These are phyloP conservation scores for Colletotrichum falcatum DNA, from an alignment of 2,329 filamentous ascomycete genomes.

Conservation along the genomic window DNA sequence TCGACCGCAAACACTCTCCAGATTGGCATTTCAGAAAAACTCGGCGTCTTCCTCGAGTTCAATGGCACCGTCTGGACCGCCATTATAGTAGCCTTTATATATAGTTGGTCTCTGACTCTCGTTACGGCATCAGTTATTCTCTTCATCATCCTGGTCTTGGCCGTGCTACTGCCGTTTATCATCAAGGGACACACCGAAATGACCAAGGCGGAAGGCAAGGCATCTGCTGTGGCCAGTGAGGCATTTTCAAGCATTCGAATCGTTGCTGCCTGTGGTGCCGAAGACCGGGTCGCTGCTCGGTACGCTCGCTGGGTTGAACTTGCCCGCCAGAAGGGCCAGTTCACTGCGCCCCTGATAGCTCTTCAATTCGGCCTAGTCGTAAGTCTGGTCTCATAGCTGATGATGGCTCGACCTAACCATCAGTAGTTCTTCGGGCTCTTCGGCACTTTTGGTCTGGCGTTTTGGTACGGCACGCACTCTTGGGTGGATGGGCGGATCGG, in stretches of 20 bases:
- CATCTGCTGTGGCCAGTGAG: conserved; percentile 71
- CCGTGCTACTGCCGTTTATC: conserved; percentile 65
- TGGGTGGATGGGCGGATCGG: conserved; percentile 59
- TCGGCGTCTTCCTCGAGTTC: conserved; percentile 70
- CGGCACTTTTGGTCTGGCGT: conserved; percentile 66
- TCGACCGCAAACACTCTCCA: conserved; percentile 73
- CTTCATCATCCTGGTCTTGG: conserved; percentile 64
- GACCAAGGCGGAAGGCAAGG: conserved; percentile 66
- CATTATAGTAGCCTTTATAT: conserved; percentile 66
- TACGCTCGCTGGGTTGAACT: conserved; percentile 68
- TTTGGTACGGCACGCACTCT: conserved; percentile 72
- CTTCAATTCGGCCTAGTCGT: conserved; percentile 65
- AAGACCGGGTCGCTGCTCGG: conserved; percentile 63
- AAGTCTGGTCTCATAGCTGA: conserved; percentile 35
- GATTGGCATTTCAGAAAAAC: conserved; percentile 73
- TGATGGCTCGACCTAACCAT: conserved; percentile 35
- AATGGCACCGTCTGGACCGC: conserved; percentile 63
- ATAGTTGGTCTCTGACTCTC: conserved; percentile 70
- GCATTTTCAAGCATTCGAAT: conserved; percentile 70
- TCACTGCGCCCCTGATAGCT: conserved; percentile 63
- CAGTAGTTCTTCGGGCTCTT: conserved; percentile 65
- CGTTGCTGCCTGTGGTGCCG: conserved; percentile 72
- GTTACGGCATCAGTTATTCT: conserved; percentile 68
- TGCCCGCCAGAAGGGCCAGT: conserved; percentile 61
- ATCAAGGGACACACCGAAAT: conserved; percentile 62